Evolutionary conservation across 768 basidiomycete species (phyloP), one percentile per base, ranked within the genome.

Genomic region (Chalciporus sphaerocephalus): DNA sequence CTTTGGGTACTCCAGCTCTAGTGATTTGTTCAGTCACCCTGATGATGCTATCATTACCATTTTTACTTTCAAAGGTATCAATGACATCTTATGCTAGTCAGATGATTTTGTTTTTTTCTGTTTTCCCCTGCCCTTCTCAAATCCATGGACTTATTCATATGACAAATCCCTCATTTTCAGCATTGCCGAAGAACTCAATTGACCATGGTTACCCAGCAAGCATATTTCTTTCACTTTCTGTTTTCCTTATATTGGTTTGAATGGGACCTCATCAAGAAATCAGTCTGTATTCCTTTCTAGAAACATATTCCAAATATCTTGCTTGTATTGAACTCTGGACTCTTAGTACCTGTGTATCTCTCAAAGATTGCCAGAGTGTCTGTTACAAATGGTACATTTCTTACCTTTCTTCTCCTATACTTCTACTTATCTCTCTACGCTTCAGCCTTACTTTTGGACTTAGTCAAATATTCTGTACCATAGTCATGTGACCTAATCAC

Each of bases 81-180:
- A 52, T 1, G 55, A 56, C 1, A 35, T 64, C 11, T 42, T 58
- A 2, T 68, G 69, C 25, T 71, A 69, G 70, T 69, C 68, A 0
- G 66, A 71, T 37, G 63, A 70, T 40, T 69, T 68, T 35, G 36
- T 35, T 11, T 35, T 35, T 10, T 35, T 35, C 16, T 8, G 15
- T 16, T 35, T 5, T 16, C 34, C 34, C n/a, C 3, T 34, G 15
- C 6, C 15, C 33, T 17, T n/a, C 9, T 16, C 33, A n/a, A 9
- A 9, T n/a, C n/a, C n/a, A n/a, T n/a, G n/a, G n/a, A n/a, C n/a
- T n/a, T 35, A 15, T 3, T 9, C 18, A 8, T 35, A 35, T n/a
- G 15, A 16, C 6, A 16, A 12, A 2, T 35, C 34, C 12, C 18
- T 35, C 3, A 16, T 35, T 35, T 35, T 12, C 5, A 8, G 8